These are phyloP conservation scores for Cladosporium sp. DNA, from an alignment of 2,329 filamentous ascomycete genomes.

Conservation along the genomic window DNA sequence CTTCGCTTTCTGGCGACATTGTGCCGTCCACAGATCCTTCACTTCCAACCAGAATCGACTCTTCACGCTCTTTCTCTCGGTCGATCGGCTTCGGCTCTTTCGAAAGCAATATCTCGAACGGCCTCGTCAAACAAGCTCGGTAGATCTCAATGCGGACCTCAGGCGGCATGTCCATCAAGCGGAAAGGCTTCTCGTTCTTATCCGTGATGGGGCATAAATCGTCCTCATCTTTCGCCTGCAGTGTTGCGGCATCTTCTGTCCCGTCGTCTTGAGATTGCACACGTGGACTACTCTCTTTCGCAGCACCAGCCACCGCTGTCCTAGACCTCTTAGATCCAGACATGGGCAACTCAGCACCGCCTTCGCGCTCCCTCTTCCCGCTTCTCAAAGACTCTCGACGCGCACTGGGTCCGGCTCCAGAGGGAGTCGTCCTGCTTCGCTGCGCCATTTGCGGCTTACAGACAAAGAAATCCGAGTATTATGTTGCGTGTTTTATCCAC, in stretches of 20 bases:
- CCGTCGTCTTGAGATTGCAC: neutral
- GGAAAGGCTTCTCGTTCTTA: slow-evolving; percentile 31
- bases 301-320: slow-evolving; percentile 4
- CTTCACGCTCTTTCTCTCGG: neutral
- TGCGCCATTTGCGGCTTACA: slow-evolving; percentile 10
- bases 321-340: slow-evolving; percentile 13
- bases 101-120: slow-evolving; percentile 35
- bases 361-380: slow-evolving; percentile 13
- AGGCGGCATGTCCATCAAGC: slow-evolving; percentile 46
- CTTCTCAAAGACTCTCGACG: slow-evolving; percentile 1
- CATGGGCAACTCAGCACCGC: neutral
- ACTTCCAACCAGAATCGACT: neutral
- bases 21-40: neutral
- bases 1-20: neutral
- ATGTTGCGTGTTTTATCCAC: neutral
- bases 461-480: neutral
- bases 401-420: slow-evolving; percentile 2
- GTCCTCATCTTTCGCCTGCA: neutral
- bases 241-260: neutral
- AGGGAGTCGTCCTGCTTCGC: neutral
- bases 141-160: slow-evolving; percentile 50
- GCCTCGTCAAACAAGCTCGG: slow-evolving; percentile 37
- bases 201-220: slow-evolving; percentile 7
- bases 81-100: slow-evolving; percentile 24
- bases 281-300: neutral